Evolutionary conservation across 495 filamentous ascomycete genomes (phyloP), one percentile per base, ranked within the genome.

Genomic region (Cercophora scortea): DNA sequence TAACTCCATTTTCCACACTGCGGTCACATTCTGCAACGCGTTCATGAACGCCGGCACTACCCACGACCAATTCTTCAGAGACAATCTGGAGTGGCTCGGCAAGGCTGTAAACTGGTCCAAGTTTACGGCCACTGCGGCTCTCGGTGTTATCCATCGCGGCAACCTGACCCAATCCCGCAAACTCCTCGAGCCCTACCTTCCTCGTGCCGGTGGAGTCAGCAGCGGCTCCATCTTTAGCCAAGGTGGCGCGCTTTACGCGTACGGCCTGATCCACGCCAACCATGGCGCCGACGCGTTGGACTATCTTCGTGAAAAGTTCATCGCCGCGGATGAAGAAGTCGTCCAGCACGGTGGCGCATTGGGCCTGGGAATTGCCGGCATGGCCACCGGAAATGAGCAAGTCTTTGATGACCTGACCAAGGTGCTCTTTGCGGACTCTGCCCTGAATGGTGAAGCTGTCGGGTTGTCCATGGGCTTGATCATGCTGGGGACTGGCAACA

Each of bases 71-170:
- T 99, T 97, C 74, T 96, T 97, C 77, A 79, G 94, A 3, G 90
- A 96, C 57, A 99, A 97, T 55, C 70, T 99, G 32, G 94, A 99
- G 47, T 99, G 94, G 94, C 79, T 99, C 8, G 89, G 91, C 34
- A 99, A 97, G 73, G 94, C 94, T 42, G 89, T 97, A 13, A 99
- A 99, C 72, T 99, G 94, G 94, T 96, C 93, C 51, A 99, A 99
- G 63, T 99, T 99, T 66, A 95, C 94, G 1, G 94, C 94, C 6
- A 99, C 94, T 10, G 94, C 94, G 45, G 92, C 94, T 7, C 74
- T 99, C 32, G 94, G 94, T 64, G 93, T 96, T 33, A 96, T 99
- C 50, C 94, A 99, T 69, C 83, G 87, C 16, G 94, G 94, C 43
- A 97, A 99, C 63, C 71, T 97, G 41, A 86, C 84, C 18, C 91